A percentile compares a stretch with the other conserved stretches of the same genome.
phyloP scores from a whole-genome alignment of 176 grass and related monocot species.

The Oryza meyeriana region DNA sequence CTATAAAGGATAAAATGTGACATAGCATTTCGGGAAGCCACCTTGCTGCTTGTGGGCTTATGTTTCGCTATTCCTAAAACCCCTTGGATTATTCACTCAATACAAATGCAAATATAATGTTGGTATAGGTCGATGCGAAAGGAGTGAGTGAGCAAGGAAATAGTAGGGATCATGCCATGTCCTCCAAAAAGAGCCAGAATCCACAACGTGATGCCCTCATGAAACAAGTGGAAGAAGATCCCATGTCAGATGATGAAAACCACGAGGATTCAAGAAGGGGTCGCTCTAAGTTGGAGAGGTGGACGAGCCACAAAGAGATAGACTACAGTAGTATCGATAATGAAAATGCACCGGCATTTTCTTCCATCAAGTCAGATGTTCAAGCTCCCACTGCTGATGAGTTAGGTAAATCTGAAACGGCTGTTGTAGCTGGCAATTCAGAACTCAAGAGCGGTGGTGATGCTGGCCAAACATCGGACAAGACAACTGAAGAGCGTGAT shows the following conservation, averaged over 20 bases:
- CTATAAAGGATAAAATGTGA: background rate
- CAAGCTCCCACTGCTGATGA: slow-evolving; percentile 37
- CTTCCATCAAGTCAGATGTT: slow-evolving; percentile 43
- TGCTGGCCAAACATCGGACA: slow-evolving; percentile 50
- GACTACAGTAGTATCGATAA: slow-evolving; percentile 60
- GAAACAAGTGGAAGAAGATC: slow-evolving; percentile 67
- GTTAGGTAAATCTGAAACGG: slow-evolving; percentile 42
- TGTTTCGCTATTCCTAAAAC: slow-evolving; percentile 5
- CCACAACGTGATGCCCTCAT: slow-evolving; percentile 41
- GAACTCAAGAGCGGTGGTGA: slow-evolving; percentile 48
- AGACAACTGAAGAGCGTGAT: slow-evolving; percentile 53
- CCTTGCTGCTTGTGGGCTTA: background rate
- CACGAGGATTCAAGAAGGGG: slow-evolving; percentile 73
- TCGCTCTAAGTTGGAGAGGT: slow-evolving; percentile 93
- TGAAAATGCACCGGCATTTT: slow-evolving; percentile 30
- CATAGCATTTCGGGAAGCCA: background rate
- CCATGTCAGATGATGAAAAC: slow-evolving; percentile 74
- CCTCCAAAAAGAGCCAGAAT: slow-evolving; percentile 50
- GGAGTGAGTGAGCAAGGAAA: slow-evolving; percentile 52
- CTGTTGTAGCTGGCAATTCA: slow-evolving; percentile 42
- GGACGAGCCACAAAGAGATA: slow-evolving; percentile 93
- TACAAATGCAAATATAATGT: slow-evolving; percentile 22
- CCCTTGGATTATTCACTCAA: slow-evolving; percentile 21
- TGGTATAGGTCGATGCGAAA: slow-evolving; percentile 50
- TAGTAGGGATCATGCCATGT: slow-evolving; percentile 33